Conservation (phyloP, 306 rosid genomes). For the Corylus americana region DNA sequence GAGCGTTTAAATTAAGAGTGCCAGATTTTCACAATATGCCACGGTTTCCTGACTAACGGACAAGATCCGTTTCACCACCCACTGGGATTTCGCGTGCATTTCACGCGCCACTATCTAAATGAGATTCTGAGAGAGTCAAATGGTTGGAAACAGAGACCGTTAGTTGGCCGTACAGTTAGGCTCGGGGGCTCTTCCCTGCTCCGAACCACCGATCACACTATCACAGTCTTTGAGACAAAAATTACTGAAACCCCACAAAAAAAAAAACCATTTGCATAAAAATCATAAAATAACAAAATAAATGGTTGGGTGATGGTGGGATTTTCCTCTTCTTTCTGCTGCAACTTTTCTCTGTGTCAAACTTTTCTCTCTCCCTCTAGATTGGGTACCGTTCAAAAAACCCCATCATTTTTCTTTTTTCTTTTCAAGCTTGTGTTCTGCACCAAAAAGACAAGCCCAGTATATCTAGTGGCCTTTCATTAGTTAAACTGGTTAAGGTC, state of each 20-base stretch:
- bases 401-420: not conserved
- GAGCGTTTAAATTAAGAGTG: too few species aligned
- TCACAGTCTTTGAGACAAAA: slow-evolving; percentile 24
- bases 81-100: not conserved
- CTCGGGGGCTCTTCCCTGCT: slow-evolving; percentile 24
- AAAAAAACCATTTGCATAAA: not conserved
- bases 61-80: too few species aligned
- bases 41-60: too few species aligned
- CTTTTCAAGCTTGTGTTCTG: not conserved
- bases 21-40: too few species aligned
- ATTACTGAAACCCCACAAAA: slow-evolving; percentile 20
- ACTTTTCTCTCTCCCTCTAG: not conserved
- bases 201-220: slow-evolving; percentile 34
- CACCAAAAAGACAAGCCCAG: slow-evolving; percentile 9
- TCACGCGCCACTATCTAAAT: not conserved
- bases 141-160: slow-evolving; percentile 28
- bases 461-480: not conserved
- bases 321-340: not conserved
- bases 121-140: slow-evolving; percentile 37
- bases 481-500: slow-evolving; percentile 15
- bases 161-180: slow-evolving; percentile 45
- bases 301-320: not conserved
- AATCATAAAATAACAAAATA: not conserved
- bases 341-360: slow-evolving; percentile 1
- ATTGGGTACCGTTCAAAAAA: slow-evolving; percentile 11